phyloP scores from a whole-genome alignment of 2,329 filamentous ascomycete genomes.

The Aspergillus texensis region DNA sequence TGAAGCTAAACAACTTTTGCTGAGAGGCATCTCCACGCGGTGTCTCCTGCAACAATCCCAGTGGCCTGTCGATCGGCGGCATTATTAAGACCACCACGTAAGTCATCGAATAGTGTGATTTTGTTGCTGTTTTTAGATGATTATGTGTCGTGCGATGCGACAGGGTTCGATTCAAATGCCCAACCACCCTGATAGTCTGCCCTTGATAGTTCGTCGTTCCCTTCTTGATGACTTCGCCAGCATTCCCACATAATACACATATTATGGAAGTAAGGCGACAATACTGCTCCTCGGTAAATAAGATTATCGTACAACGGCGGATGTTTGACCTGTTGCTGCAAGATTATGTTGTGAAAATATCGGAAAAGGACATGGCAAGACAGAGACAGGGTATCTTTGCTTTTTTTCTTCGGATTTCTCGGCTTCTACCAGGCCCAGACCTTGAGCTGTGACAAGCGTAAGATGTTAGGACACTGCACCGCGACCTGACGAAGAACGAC shows the following conservation, averaged over 20 bases:
- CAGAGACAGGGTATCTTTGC: slow-evolving; percentile 41
- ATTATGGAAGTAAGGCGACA: slow-evolving; percentile 32
- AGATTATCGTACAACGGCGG: slow-evolving; percentile 51
- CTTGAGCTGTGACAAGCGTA: slow-evolving; percentile 65
- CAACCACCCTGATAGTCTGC: slow-evolving; percentile 2
- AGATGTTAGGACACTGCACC: slow-evolving; percentile 13
- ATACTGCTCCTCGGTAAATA: slow-evolving; percentile 32
- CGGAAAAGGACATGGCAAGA: slow-evolving; percentile 40
- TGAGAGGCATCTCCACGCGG: neutral
- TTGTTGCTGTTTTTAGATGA: slow-evolving; percentile 13
- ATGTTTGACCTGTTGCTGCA: slow-evolving; percentile 37
- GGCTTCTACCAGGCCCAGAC: slow-evolving; percentile 75
- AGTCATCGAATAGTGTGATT: slow-evolving; percentile 19
- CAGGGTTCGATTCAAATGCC: neutral
- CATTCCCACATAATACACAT: slow-evolving; percentile 25
- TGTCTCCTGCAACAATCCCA: slow-evolving; percentile 23
- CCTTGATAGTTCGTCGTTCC: slow-evolving; percentile 12
- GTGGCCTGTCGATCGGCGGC: slow-evolving; percentile 13
- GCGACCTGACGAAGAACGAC: neutral
- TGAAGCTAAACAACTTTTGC: neutral
- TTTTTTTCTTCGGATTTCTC: slow-evolving; percentile 25
- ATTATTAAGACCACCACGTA: slow-evolving; percentile 24
- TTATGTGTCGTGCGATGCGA: slow-evolving; percentile 7
- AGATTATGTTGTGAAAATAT: slow-evolving; percentile 35
- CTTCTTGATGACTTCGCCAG: slow-evolving; percentile 17